Evolutionary conservation across 139 green algal species (phyloP), one percentile per base, ranked within the genome.

Genomic region (Chlorella sorokiniana): DNA sequence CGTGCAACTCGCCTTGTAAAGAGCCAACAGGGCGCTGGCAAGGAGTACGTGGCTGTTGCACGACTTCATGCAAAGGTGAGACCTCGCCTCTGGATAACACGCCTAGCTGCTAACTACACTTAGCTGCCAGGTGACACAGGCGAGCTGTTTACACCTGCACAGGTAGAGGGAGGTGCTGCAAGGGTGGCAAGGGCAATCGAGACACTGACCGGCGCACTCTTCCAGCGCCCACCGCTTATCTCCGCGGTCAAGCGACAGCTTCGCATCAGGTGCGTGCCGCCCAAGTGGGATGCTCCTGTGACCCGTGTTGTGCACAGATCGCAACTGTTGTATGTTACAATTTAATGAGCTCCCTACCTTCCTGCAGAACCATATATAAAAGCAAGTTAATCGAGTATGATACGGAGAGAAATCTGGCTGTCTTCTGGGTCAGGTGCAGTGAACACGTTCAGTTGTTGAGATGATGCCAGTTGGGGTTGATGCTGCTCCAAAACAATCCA

Each of bases 191-290:
- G 90, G 31, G 96, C 91, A 0, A 79, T 90, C 6, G 91, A 94
- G 79, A 90, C 83, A 51, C 83, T 95, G 8, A 94, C 91, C 6
- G 91, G 91, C 42, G 90, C 89, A 1, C 65, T 99, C 3, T 99
- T 99, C 88, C 80, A 99, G 88, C 91, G 97, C 10, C 97, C 97
- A 16, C 97, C 97, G 18, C 91, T 99, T 62, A 99, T 99, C 81
- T 98, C 94, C 10, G 96, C 96, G 35, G 97, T 99, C 35, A 99
- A 99, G 92, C 93, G 97, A 9, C 97, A 99, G 92, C 93, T 99
- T 62, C 94, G 97, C 82, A 93, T 99, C 64, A 91, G 75, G 75
- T 52, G 40, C 3, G 45, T n/a, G n/a, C n/a, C n/a, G n/a, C n/a
- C n/a, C n/a, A n/a, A n/a, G n/a, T n/a, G n/a, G n/a, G n/a, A n/a